Base-by-base conservation (phyloP, 371 early-diverging fungal species). In the Ordospora pajunii region DNA sequence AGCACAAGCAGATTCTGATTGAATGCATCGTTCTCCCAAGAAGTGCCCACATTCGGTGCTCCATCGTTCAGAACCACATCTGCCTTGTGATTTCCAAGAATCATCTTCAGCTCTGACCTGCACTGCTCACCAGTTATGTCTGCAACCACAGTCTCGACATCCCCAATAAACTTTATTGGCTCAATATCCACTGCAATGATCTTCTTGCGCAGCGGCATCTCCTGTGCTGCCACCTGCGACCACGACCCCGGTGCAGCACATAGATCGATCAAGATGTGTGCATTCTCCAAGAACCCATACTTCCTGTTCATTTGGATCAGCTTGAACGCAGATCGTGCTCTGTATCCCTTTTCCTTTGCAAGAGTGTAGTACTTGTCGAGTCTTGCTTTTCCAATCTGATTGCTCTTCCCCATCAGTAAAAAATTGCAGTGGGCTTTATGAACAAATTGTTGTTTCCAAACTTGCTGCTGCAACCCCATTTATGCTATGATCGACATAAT, bases 321-420 rank as follows among this genome's bases (percentile, higher is more conserved):
- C 84, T 98, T 98, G 88, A 93, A 98, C 19, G 99, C 97, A 83
- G 98, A 94, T 88, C 99, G 93, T 65, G 97, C 95, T 84, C 98
- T 90, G 87, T 94, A 99, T 73, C 99, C 99, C 84, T 96, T 95
- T 83, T 97, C 97, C 88, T 97, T 99, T 84, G 99, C 99, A 87
- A 97, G 88, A 86, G 94, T 92, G 86, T 99, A 99, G 88, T 93
- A 97, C 88, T 97, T 97, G 88, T 99, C 99, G 87, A 97, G 89
- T 86, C 99, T 92, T 68, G 93, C 84, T 93, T 95, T 84, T 65
- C 77, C 83, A 5, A 67, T 43, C 49, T 78, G 77, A 66, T 71
- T 77, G 54, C 76, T 82, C 73, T 62, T 50, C 37, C 50, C 42
- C 77, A 79, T 81, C 52, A 37, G 32, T 27, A 40, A 58, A 14